These are phyloP conservation scores for Sporothrix euskadiensis DNA, from an alignment of 2,329 filamentous ascomycete genomes.

Conservation along the genomic window DNA sequence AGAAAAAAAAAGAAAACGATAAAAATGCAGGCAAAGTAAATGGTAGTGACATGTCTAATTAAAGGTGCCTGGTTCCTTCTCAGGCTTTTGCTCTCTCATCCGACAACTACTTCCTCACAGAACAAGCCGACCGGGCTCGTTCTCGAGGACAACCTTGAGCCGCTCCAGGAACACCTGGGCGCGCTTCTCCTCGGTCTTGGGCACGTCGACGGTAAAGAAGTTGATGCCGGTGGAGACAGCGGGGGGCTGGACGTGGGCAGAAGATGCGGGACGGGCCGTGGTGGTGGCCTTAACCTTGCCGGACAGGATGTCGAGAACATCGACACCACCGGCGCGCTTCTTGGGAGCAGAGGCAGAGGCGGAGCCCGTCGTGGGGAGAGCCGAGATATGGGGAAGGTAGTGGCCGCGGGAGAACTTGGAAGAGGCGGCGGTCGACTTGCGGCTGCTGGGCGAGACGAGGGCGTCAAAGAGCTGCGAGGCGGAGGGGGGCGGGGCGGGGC, in stretches of 20 bases:
- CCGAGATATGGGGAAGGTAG: conserved; percentile 71
- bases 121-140: conserved; percentile 74
- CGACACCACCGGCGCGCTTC: conserved; percentile 57
- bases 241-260: conserved; percentile 40
- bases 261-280: conserved; percentile 22
- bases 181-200: conserved; percentile 76
- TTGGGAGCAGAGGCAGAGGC: conserved; percentile 33
- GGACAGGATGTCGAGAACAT: conserved; percentile 75
- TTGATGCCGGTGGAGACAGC: conserved; percentile 63
- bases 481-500: conserved; percentile 61
- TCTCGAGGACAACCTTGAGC: conserved; percentile 79
- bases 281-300: conserved; percentile 28
- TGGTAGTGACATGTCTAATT: conserved; percentile 17
- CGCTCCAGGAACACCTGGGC: conserved; percentile 81
- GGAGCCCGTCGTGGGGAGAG: conserved; percentile 51
- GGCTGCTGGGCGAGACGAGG: conserved; percentile 65
- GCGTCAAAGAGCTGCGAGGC: conserved; percentile 86
- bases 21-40: conserved; percentile 31
- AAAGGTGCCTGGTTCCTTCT: not conserved
- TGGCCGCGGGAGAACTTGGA: conserved; percentile 57
- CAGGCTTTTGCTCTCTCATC: not conserved
- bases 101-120: conserved; percentile 43
- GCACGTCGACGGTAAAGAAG: conserved; percentile 78
- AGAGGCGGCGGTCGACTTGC: conserved; percentile 43
- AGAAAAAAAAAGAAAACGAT: not conserved